These are phyloP conservation scores for Botrytis sinoallii DNA, from an alignment of 2,329 filamentous ascomycete genomes.

Conservation along the genomic window DNA sequence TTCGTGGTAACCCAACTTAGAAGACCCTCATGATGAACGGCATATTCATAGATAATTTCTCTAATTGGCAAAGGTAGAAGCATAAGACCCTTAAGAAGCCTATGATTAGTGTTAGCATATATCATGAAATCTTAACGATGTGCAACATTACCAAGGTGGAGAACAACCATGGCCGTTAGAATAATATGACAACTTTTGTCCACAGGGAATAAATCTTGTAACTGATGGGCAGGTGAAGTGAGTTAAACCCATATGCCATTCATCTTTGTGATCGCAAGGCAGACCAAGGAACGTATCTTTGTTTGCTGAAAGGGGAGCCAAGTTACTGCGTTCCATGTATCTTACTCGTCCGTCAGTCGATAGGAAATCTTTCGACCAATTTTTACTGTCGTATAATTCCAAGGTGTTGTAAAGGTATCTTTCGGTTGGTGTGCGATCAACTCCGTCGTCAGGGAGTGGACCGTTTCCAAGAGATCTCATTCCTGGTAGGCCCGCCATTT, in stretches of 20 bases:
- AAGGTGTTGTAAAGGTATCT: background rate
- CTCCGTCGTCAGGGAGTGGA: background rate
- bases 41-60: background rate
- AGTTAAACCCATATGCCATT: background rate
- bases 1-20: background rate
- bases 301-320: background rate
- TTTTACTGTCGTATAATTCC: background rate
- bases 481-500: background rate
- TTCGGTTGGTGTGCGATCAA: background rate
- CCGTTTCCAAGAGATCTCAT: background rate
- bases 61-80: background rate
- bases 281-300: background rate
- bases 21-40: background rate
- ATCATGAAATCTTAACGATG: no score
- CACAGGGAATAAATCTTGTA: background rate
- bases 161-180: background rate
- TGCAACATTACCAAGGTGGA: background rate
- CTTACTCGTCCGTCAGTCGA: background rate
- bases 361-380: background rate
- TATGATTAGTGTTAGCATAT: background rate
- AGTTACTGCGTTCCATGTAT: background rate
- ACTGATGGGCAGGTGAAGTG: background rate
- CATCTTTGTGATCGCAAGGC: slow-evolving; percentile 3
- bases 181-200: background rate
- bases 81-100: background rate